Base-by-base conservation (phyloP, 2,329 filamentous ascomycete genomes). In the Lachnellula cervina region DNA sequence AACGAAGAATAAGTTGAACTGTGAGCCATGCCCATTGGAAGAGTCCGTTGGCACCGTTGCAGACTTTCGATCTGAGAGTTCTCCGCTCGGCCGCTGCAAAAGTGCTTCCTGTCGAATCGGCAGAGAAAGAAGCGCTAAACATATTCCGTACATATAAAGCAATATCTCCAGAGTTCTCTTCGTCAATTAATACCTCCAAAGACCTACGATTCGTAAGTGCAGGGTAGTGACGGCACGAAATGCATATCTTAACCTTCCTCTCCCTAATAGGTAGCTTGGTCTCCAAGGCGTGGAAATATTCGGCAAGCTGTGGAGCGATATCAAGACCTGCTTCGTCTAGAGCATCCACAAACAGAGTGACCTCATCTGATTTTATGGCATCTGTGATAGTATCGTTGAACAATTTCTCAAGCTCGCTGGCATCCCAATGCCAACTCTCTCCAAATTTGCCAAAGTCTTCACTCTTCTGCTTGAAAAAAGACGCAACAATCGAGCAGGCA, bases 21-120 rank as follows among this genome's bases (percentile, higher is more conserved):
- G 71, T 69, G 13, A 75, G 62, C n/a, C 34, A 50, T 0, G 71
- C 71, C 73, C 73, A 75, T 42, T 72, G 58, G 51, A 74, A 74
- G 6, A 74, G 54, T 1, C 72, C 71, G 0, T 50, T n/a, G 52
- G 21, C 21, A 23, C 21, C 21, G 25, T 9, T 56, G 23, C 28
- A 45, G 5, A 23, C 21, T 23, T 23, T 23, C 21, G 21, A 23
- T 23, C 21, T 23, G 21, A 23, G 21, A 23, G 21, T 23, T 23
- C 5, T 3, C 21, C 21, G 21, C 3, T 23, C 21, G 21, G 21
- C 21, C 21, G 21, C 21, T 23, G 3, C 21, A 23, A 23, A 23
- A 23, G 21, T 23, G 5, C 3, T 23, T 23, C 21, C 52, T 38
- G n/a, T n/a, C 35, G 17, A 37, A 11, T 53, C 37, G 11, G 8